Conservation (phyloP, 2,329 filamentous ascomycete genomes). For the Cryphonectria radicalis region DNA sequence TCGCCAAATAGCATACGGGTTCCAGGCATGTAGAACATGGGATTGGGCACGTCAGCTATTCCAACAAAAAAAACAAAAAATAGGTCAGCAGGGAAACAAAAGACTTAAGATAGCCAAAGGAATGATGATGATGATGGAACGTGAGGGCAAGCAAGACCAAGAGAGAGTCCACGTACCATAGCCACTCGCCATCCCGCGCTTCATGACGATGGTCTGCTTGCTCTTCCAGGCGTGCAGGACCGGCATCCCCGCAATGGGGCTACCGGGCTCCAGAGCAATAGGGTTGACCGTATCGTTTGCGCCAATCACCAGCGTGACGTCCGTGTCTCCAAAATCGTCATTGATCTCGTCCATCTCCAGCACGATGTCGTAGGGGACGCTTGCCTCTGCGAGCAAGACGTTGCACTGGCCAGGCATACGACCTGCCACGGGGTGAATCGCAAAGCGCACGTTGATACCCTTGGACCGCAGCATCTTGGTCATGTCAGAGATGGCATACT, state of each 20-base stretch:
- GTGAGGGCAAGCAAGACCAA: no score
- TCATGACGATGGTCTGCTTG: constrained; percentile 93
- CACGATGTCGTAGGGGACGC: constrained; percentile 88
- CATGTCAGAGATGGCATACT: constrained; percentile 88
- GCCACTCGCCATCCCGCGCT: constrained; percentile 84
- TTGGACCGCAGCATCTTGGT: constrained; percentile 73
- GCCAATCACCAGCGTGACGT: constrained; percentile 85
- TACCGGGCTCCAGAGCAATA: constrained; percentile 81
- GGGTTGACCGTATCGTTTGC: constrained; percentile 94
- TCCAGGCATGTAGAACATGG: constrained; percentile 90
- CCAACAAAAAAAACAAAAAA: neutral
- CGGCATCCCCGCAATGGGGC: constrained; percentile 88
- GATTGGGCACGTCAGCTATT: constrained; percentile 83
- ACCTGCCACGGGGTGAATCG: constrained; percentile 87
- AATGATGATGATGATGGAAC: no score
- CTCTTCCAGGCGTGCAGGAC: constrained; percentile 93
- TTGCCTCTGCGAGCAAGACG: constrained; percentile 84
- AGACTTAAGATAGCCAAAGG: neutral
- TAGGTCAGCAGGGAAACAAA: constrained; percentile 14
- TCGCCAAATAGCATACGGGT: constrained; percentile 93
- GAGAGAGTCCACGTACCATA: constrained; percentile 64
- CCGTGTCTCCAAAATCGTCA: constrained; percentile 84
- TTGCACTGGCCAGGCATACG: constrained; percentile 95
- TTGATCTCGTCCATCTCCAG: constrained; percentile 97
- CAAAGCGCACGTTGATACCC: constrained; percentile 82